A percentile compares a stretch with the other conserved stretches of the same genome.
Evolutionary conservation across 139 green algal species (phyloP).

Genomic region (Chlamydomonas sp.): DNA sequence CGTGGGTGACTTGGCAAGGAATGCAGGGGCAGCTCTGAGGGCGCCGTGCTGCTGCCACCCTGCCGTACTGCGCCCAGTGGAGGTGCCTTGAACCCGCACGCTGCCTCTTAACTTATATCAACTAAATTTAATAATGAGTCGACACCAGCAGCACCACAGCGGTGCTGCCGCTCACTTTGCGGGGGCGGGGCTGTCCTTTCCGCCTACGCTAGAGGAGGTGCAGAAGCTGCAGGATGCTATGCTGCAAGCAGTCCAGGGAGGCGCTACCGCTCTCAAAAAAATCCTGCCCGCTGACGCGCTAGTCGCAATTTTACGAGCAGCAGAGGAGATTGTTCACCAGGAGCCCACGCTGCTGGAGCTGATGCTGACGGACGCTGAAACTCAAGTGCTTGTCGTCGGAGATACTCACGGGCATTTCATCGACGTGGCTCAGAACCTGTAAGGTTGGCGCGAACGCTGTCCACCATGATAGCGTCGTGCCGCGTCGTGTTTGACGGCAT

Average conservation of each 20-base stretch:
- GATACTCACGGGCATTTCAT: conserved; percentile 94
- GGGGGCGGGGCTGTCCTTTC: not conserved
- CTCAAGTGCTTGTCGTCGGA: conserved; percentile 77
- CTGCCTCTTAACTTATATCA: too few relatives aligned
- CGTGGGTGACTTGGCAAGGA: too few relatives aligned
- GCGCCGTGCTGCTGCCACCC: too few relatives aligned
- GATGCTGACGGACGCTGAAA: not conserved
- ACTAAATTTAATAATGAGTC: too few relatives aligned
- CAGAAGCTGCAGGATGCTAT: not conserved
- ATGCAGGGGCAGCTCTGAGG: too few relatives aligned
- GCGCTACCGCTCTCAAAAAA: not conserved
- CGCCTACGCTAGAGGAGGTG: not conserved
- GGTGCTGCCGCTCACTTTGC: not conserved
- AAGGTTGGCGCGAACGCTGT: not conserved
- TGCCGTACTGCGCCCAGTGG: too few relatives aligned
- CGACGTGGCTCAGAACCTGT: conserved; percentile 62
- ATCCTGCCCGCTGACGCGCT: not conserved
- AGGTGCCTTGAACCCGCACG: too few relatives aligned
- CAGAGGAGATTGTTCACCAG: not conserved
- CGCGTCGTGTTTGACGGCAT: too few relatives aligned
- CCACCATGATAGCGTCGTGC: not conserved
- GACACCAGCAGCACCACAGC: not conserved
- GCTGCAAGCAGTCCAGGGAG: not conserved
- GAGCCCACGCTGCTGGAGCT: conserved; percentile 60
- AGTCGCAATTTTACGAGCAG: not conserved